phyloP scores from a whole-genome alignment of 2,329 filamentous ascomycete species.

The Exophiala viscosa region DNA sequence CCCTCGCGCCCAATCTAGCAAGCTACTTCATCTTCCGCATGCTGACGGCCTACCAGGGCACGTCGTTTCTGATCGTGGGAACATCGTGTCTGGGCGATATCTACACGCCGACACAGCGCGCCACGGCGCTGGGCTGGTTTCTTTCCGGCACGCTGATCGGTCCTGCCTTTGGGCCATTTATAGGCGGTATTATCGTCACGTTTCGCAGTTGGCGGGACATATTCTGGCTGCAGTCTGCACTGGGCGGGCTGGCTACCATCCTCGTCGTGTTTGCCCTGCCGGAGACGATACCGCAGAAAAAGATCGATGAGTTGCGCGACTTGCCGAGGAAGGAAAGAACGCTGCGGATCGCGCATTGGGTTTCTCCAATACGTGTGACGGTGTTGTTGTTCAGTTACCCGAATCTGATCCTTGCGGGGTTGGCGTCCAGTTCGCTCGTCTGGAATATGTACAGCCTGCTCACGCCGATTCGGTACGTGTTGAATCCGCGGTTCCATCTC shows the following conservation, averaged over 20 bases:
- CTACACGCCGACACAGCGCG: constrained; percentile 64
- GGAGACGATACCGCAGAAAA: constrained; percentile 67
- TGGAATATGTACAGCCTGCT: constrained; percentile 73
- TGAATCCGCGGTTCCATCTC: constrained; percentile 70
- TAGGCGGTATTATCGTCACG: constrained; percentile 73
- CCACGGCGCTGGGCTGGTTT: constrained; percentile 71
- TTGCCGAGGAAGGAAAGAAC: constrained; percentile 48
- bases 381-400: constrained; percentile 63
- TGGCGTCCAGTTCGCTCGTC: constrained; percentile 61
- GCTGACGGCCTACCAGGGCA: constrained; percentile 71
- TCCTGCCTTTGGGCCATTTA: constrained; percentile 63
- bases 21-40: constrained; percentile 72
- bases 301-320: constrained; percentile 59
- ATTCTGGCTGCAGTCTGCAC: constrained; percentile 71
- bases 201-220: constrained; percentile 69
- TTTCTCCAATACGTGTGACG: constrained; percentile 62
- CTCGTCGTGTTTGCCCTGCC: constrained; percentile 65
- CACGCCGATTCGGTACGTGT: constrained; percentile 66
- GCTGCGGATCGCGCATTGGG: constrained; percentile 57
- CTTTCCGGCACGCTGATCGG: constrained; percentile 67
- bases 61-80: constrained; percentile 69
- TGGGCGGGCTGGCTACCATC: constrained; percentile 58
- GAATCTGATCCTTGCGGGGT: constrained; percentile 61
- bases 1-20: constrained; percentile 66
- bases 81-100: constrained; percentile 66